Conservation (phyloP, 306 rosid species). For the Vigna mungo region DNA sequence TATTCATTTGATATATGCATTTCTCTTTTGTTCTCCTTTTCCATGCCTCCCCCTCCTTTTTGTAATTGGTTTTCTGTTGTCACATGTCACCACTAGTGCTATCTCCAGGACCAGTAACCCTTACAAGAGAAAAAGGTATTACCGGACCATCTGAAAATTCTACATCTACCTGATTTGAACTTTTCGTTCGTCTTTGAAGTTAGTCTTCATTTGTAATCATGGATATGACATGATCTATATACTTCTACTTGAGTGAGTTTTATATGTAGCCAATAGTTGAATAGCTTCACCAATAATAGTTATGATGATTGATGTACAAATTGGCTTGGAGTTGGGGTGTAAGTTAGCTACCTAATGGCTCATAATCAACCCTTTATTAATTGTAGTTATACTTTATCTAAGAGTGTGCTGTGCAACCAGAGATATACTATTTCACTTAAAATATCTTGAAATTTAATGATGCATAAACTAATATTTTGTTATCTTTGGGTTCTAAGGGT, state of each 20-base stretch:
- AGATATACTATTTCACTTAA: constrained; percentile 12
- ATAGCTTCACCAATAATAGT: not conserved
- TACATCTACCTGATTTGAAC: not conserved
- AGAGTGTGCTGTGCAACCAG: constrained; percentile 23
- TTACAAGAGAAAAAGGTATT: not conserved
- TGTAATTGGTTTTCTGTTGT: constrained; percentile 8
- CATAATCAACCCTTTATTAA: constrained; percentile 18
- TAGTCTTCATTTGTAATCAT: constrained; percentile 1
- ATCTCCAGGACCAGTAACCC: not conserved
- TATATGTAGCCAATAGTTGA: constrained; percentile 2
- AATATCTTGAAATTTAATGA: constrained; percentile 28
- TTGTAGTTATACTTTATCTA: constrained; percentile 11
- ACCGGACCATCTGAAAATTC: not conserved
- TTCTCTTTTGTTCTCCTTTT: not conserved
- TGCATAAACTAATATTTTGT: constrained; percentile 50
- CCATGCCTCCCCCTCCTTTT: not conserved
- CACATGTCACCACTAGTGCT: not conserved
- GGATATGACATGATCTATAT: not conserved
- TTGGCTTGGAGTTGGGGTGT: constrained; percentile 11
- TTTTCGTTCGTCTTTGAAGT: not conserved
- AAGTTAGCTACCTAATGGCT: constrained; percentile 15
- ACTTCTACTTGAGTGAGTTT: not conserved
- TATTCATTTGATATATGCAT: constrained; percentile 23
- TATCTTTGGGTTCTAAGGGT: constrained; percentile 65
- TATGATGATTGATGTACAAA: constrained; percentile 17